Conservation (phyloP, 768 basidiomycete genomes). For the Lentinula detonsa region DNA sequence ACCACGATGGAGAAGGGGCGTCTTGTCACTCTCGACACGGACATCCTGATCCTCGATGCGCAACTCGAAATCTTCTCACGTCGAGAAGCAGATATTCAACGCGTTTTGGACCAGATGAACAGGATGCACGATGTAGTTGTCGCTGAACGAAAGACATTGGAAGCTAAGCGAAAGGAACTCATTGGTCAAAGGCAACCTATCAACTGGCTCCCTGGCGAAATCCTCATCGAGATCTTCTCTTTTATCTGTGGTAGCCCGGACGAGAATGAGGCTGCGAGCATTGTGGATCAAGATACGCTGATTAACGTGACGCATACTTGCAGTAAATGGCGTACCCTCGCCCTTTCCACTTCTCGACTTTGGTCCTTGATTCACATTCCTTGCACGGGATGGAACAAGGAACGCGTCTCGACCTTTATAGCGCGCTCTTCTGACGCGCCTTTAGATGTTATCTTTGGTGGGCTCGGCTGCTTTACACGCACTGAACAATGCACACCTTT, state of each 20-base stretch:
- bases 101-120: slow-evolving; percentile 33
- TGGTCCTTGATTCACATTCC: slow-evolving; percentile 36
- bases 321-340: slow-evolving; percentile 41
- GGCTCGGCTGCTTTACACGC: background rate
- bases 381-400: slow-evolving; percentile 16
- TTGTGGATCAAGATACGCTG: slow-evolving; percentile 24
- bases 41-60: slow-evolving; percentile 28
- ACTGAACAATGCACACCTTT: background rate
- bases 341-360: slow-evolving; percentile 33
- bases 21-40: slow-evolving; percentile 23
- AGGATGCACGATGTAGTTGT: slow-evolving; percentile 27
- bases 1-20: background rate
- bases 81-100: slow-evolving; percentile 34
- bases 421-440: slow-evolving; percentile 26
- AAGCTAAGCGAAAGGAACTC: slow-evolving; percentile 24
- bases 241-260: slow-evolving; percentile 16
- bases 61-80: slow-evolving; percentile 29
- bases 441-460: slow-evolving; percentile 26
- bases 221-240: slow-evolving; percentile 38
- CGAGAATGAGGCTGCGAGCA: slow-evolving; percentile 18
- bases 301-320: slow-evolving; percentile 43
- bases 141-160: slow-evolving; percentile 25
- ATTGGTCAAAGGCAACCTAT: slow-evolving; percentile 37
- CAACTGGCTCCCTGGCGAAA: slow-evolving; percentile 45
- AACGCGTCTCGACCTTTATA: slow-evolving; percentile 20